Percentiles rank a stretch among this genome's conserved stretches.
phyloP scores from a whole-genome alignment of 2,329 filamentous ascomycete species.

The Waltergamsia citrina region DNA sequence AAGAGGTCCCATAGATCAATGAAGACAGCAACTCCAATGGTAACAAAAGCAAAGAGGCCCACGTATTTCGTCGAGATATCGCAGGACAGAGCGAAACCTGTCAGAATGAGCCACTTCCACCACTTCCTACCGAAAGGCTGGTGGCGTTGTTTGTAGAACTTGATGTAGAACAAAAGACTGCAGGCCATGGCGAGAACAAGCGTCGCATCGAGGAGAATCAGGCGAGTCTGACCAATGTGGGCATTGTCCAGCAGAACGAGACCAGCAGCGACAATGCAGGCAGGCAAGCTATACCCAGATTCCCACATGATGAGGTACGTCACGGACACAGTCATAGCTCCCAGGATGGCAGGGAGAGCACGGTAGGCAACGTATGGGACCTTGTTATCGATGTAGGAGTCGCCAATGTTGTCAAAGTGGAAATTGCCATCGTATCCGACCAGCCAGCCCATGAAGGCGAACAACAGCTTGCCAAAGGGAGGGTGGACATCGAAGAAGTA shows the following conservation, averaged over 20 bases:
- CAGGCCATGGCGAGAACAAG: slow-evolving; percentile 94
- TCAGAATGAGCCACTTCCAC: slow-evolving; percentile 99
- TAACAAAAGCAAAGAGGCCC: slow-evolving; percentile 92
- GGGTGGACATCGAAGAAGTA: slow-evolving; percentile 99
- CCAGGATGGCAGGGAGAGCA: slow-evolving; percentile 83
- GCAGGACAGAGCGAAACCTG: slow-evolving; percentile 88
- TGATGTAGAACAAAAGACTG: slow-evolving; percentile 87
- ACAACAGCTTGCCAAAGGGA: slow-evolving; percentile 95
- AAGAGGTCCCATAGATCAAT: slow-evolving; percentile 95
- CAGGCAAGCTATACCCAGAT: slow-evolving; percentile 91
- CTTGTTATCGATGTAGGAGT: slow-evolving; percentile 94
- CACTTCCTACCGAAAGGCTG: slow-evolving; percentile 87
- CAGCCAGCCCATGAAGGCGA: slow-evolving; percentile 94
- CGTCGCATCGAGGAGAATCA: slow-evolving; percentile 92
- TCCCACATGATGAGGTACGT: slow-evolving; percentile 99
- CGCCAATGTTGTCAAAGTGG: slow-evolving; percentile 98
- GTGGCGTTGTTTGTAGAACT: slow-evolving; percentile 94
- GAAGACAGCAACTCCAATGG: slow-evolving; percentile 84
- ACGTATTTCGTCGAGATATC: slow-evolving; percentile 99
- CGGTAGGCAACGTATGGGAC: slow-evolving; percentile 96
- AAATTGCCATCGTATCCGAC: slow-evolving; percentile 96
- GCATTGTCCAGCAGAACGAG: slow-evolving; percentile 94
- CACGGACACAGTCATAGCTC: slow-evolving; percentile 86
- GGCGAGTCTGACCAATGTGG: slow-evolving; percentile 88
- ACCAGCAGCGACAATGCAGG: slow-evolving; percentile 76